Conservation (phyloP, 768 basidiomycete genomes). For the Boletus sensibilis region DNA sequence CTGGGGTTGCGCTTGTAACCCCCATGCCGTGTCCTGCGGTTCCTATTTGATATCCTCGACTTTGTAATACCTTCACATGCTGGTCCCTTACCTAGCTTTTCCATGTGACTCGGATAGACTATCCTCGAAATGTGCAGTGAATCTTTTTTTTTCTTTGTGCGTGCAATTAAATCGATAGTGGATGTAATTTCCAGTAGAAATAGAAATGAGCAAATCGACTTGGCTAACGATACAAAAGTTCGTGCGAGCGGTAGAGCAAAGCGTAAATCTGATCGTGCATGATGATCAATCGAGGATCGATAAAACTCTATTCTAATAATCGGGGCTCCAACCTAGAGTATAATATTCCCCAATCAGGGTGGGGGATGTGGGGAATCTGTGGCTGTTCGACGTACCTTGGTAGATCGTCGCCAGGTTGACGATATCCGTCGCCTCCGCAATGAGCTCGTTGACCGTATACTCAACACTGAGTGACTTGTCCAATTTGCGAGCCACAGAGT, state of each 20-base stretch:
- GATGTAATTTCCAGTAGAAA: constrained; percentile 10
- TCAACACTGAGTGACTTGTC: constrained; percentile 85
- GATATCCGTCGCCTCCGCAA: constrained; percentile 81
- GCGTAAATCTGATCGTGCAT: neutral
- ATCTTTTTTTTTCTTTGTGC: neutral
- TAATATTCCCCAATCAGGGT: neutral
- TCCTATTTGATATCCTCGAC: constrained; percentile 26
- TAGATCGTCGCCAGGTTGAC: constrained; percentile 79
- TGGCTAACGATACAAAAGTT: constrained; percentile 3
- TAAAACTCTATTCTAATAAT: constrained; percentile 26
- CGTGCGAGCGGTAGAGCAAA: neutral
- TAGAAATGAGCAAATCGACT: neutral
- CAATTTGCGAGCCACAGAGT: constrained; percentile 76
- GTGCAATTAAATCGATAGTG: constrained; percentile 14
- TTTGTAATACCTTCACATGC: constrained; percentile 33
- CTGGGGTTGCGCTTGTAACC: constrained; percentile 15
- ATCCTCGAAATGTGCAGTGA: constrained; percentile 20
- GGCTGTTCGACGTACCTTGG: constrained; percentile 47
- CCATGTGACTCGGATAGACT: constrained; percentile 25
- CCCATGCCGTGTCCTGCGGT: constrained; percentile 11
- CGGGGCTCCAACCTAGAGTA: constrained; percentile 43
- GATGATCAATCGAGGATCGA: neutral
- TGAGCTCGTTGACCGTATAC: constrained; percentile 89
- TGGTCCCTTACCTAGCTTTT: constrained; percentile 11
- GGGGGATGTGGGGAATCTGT: neutral